A percentile compares a stretch with the other conserved stretches of the same genome.
Evolutionary conservation across 257 asterid species (phyloP).

Genomic region (Rubia yunnanensis): DNA sequence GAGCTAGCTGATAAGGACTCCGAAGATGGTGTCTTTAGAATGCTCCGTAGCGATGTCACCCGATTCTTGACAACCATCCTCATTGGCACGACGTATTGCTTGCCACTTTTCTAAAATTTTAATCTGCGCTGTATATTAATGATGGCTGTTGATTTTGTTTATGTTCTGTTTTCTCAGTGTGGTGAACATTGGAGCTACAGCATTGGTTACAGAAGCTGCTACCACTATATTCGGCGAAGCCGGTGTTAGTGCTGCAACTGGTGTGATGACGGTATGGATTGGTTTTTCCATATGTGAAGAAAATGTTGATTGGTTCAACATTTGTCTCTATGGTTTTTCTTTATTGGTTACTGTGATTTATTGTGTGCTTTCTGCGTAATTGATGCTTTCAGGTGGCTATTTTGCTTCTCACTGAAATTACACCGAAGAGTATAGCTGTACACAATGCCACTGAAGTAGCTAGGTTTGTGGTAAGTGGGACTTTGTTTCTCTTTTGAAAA

Average conservation of each 20-base stretch:
- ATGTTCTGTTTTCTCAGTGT: constrained; percentile 55
- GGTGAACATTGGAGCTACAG: constrained; percentile 96
- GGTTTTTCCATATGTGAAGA: not conserved
- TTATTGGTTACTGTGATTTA: not conserved
- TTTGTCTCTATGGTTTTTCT: not conserved
- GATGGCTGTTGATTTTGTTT: constrained; percentile 39
- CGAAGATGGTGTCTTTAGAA: constrained; percentile 81
- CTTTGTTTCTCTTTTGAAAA: constrained; percentile 10
- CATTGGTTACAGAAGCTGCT: constrained; percentile 94
- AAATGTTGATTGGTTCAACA: not conserved
- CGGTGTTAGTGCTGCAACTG: constrained; percentile 96
- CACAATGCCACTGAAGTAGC: constrained; percentile 98
- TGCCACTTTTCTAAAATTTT: constrained; percentile 12
- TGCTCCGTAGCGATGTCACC: constrained; percentile 93
- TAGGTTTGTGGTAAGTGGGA: constrained; percentile 85
- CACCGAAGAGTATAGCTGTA: constrained; percentile 98
- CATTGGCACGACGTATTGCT: constrained; percentile 94
- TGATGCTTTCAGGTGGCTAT: constrained; percentile 59
- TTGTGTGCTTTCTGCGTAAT: constrained; percentile 12
- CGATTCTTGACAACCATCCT: constrained; percentile 95
- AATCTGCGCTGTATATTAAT: constrained; percentile 21
- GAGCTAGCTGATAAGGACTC: constrained; percentile 95
- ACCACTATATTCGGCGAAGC: constrained; percentile 94
- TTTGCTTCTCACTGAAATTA: constrained; percentile 96
- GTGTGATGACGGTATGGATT: constrained; percentile 84